Conservation (phyloP, 805 yeast species). For the Ogataea trehalophila region DNA sequence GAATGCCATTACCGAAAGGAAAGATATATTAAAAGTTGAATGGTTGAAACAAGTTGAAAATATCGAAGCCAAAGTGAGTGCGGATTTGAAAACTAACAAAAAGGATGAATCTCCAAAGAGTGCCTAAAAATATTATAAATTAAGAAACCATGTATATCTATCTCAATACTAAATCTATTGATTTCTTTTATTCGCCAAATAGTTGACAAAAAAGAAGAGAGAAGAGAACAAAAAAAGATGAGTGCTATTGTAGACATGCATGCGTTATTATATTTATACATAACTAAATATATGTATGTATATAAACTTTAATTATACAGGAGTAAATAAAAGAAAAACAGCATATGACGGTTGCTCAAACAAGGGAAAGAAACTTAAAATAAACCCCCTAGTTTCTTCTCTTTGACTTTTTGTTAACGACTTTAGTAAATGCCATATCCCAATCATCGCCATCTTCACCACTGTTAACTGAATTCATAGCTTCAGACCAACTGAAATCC, state of each 20-base stretch:
- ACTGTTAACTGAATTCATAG: slow-evolving; percentile 28
- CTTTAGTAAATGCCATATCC: slow-evolving; percentile 47
- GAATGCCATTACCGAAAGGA: slow-evolving; percentile 41
- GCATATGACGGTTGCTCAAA: no score
- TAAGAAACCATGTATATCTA: neutral
- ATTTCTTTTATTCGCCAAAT: no score
- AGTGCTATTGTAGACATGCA: neutral
- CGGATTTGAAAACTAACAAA: slow-evolving; percentile 6
- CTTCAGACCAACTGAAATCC: slow-evolving; percentile 67
- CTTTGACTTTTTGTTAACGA: slow-evolving; percentile 57
- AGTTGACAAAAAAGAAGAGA: no score
- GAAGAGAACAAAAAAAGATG: no score
- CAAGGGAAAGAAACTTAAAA: neutral
- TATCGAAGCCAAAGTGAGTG: slow-evolving; percentile 13
- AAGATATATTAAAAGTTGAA: slow-evolving; percentile 25
- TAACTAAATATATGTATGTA: no score
- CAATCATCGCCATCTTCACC: slow-evolving; percentile 40
- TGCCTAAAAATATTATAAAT: neutral
- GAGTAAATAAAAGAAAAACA: neutral
- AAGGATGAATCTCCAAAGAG: neutral
- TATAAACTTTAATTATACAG: no score
- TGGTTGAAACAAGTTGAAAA: slow-evolving; percentile 28
- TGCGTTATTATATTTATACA: neutral
- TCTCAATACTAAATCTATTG: no score
- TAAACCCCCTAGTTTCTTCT: slow-evolving; percentile 26